Evolutionary conservation across 2,329 filamentous ascomycete genomes (phyloP).

Genomic region (Trichoderma lentiforme): DNA sequence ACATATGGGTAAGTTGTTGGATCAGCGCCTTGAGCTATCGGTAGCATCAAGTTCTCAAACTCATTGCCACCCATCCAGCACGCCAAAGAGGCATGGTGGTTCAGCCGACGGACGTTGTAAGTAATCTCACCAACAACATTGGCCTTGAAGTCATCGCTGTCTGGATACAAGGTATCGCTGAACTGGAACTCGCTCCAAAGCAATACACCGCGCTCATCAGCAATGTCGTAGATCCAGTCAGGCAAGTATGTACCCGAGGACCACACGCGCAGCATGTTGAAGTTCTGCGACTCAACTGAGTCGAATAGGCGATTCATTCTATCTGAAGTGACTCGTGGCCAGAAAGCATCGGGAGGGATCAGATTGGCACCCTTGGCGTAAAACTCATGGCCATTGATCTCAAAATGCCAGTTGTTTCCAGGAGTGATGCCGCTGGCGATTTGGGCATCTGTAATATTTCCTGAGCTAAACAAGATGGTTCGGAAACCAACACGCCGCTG

Average conservation of each 20-base stretch:
- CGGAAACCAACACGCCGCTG: conserved; percentile 48
- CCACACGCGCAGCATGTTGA: conserved; percentile 65
- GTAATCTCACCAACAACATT: conserved; percentile 53
- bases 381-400: conserved; percentile 61
- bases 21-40: conserved; percentile 33
- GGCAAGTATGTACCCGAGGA: conserved; percentile 57
- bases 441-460: conserved; percentile 51
- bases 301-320: conserved; percentile 48
- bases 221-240: conserved; percentile 61
- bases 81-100: conserved; percentile 56
- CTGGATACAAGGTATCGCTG: conserved; percentile 57
- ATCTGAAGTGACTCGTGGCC: conserved; percentile 46
- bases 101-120: conserved; percentile 59
- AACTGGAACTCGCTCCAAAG: conserved; percentile 64
- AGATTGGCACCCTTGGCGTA: conserved; percentile 42
- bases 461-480: conserved; percentile 58
- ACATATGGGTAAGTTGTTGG: conserved; percentile 38
- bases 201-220: conserved; percentile 58
- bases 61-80: conserved; percentile 58
- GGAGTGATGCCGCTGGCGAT: conserved; percentile 46
- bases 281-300: conserved; percentile 51
- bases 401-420: conserved; percentile 56
- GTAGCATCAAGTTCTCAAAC: conserved; percentile 54
- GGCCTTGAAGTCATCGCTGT: conserved; percentile 50
- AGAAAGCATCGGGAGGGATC: conserved; percentile 23